Base-by-base conservation (phyloP, 163 green algal genomes). In the Chlamydomonas reinhardtii region DNA sequence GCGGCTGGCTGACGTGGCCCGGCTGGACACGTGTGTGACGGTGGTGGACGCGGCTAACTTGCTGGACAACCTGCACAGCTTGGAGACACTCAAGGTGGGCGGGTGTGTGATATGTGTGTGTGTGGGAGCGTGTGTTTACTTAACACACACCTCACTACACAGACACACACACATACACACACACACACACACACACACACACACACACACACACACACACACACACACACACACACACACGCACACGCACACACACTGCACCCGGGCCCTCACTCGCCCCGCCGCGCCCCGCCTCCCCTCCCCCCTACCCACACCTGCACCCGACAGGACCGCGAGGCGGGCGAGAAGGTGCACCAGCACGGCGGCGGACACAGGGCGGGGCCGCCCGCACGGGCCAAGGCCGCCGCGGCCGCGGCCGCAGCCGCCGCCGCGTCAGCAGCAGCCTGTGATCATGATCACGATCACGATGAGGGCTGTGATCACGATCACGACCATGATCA, bases 1-100 rank as follows among this genome's bases (percentile, higher is more conserved):
- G 9, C 78, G 89, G 25, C 88, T 98, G 62, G 84, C 89, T 11
- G 91, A 93, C 64, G 77, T 96, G 39, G 93, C 95, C 1, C 83
- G 76, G 0, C 88, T 98, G 75, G 95, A 98, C 89, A 96, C 94
- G 1, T 95, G 91, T 48, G 94, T 98, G 15, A 98, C 96, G 9
- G 94, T 98, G 35, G 91, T 98, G 54, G 95, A 97, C 76, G 92
- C 93, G 15, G 72, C 88, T 52, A 91, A 91, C 69, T 66, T 97
- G 65, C 73, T 92, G 71, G 52, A 82, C 59, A 94, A 94, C 84
- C 72, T 96, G 71, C 61, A 88, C 66, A 93, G 87, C 86, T 75
- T 92, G 65, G 71, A 95, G 74, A 95, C 89, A 1, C 69, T 96
- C 29, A 89, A 83, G 77, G 91, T 93, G 87, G 25, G 70, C 4